Conservation (phyloP, 2,329 filamentous ascomycete species). For the Escovopsis sp. region DNA sequence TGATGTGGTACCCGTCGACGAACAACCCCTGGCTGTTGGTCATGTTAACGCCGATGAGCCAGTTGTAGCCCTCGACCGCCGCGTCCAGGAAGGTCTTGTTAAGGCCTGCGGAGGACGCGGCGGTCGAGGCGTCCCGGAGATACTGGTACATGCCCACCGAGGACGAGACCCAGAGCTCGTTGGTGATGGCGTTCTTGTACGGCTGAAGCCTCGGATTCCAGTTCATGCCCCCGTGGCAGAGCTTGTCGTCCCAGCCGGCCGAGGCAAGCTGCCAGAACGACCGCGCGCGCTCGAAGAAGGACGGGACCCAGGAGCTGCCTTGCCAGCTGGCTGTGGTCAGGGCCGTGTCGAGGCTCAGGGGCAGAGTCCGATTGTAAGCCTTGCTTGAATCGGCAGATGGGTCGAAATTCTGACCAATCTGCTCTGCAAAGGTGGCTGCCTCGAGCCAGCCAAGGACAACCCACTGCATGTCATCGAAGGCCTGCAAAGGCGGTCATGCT, state of each 20-base stretch:
- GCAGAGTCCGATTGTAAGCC: constrained; percentile 4
- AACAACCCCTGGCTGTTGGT: constrained; percentile 61
- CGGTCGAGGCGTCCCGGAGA: constrained; percentile 26
- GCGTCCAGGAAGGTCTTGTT: constrained; percentile 55
- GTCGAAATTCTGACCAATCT: constrained; percentile 53
- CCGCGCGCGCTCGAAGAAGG: constrained; percentile 69
- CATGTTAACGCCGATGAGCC: constrained; percentile 71
- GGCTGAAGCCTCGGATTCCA: constrained; percentile 71
- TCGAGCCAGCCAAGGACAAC: constrained; percentile 87
- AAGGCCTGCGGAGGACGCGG: constrained; percentile 12
- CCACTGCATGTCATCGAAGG: constrained; percentile 92
- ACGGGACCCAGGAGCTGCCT: constrained; percentile 55
- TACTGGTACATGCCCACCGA: constrained; percentile 81
- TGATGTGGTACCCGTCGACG: constrained; percentile 78
- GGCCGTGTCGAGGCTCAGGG: constrained; percentile 14
- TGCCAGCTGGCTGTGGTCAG: constrained; percentile 47
- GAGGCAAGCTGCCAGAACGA: constrained; percentile 74
- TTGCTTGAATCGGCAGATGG: constrained; percentile 7
- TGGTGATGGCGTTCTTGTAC: constrained; percentile 96
- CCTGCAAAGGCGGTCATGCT: too few relatives aligned
- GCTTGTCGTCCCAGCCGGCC: constrained; percentile 62
- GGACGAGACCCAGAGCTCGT: constrained; percentile 74
- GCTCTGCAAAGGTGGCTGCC: constrained; percentile 56
- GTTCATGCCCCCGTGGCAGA: constrained; percentile 78
- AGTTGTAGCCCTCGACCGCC: constrained; percentile 63